Evolutionary conservation across 164 flowering plant genomes (phyloP).

Genomic region (Umbilicus rupestris): DNA sequence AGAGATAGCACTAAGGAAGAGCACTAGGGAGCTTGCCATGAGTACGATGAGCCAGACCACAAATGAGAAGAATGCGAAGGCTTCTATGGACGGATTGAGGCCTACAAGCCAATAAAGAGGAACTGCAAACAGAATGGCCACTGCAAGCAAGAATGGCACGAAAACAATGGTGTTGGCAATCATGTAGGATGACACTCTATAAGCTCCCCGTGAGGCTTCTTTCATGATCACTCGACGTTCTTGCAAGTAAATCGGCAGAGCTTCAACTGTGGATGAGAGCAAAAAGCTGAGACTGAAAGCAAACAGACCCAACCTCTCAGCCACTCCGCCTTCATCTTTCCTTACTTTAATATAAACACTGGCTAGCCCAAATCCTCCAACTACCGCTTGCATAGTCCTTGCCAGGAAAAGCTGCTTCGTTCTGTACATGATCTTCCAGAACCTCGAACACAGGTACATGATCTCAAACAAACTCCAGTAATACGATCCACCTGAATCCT

Average conservation of each 20-base stretch:
- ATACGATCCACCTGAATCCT: neutral
- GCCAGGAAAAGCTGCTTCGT: conserved; percentile 83
- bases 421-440: conserved; percentile 76
- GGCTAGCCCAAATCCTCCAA: conserved; percentile 78
- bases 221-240: conserved; percentile 77
- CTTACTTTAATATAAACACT: conserved; percentile 59
- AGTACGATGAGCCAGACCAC: conserved; percentile 78
- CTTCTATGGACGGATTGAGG: conserved; percentile 57
- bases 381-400: conserved; percentile 81
- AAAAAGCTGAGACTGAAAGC: conserved; percentile 91
- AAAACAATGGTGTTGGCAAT: conserved; percentile 77
- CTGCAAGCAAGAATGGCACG: conserved; percentile 63
- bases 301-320: conserved; percentile 74
- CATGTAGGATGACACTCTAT: conserved; percentile 78
- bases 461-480: conserved; percentile 36
- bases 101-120: conserved; percentile 92
- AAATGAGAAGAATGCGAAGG: conserved; percentile 60
- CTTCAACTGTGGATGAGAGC: conserved; percentile 88
- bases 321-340: conserved; percentile 55
- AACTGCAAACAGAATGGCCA: conserved; percentile 57
- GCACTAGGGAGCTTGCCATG: conserved; percentile 87
- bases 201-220: conserved; percentile 79
- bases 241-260: conserved; percentile 87
- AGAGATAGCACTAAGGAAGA: conserved; percentile 76
- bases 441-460: conserved; percentile 45